Percentiles rank a stretch among this genome's conserved stretches.
These are phyloP conservation scores for Pezizomycotina sp. DNA, from an alignment of 2,329 filamentous ascomycete genomes.

Conservation along the genomic window DNA sequence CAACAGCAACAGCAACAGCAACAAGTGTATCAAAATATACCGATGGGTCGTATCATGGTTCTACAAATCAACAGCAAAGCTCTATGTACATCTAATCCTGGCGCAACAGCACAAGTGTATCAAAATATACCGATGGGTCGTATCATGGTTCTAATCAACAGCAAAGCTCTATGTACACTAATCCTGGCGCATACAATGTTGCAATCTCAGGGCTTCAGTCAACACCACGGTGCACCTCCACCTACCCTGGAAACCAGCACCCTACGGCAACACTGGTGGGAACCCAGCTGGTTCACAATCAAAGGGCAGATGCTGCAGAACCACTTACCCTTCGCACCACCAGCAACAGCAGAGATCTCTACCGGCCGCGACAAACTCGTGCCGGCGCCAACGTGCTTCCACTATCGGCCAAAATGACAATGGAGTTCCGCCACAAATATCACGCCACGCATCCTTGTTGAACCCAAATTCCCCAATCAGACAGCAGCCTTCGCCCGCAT, in stretches of 20 bases:
- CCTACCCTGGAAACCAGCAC: slow-evolving; percentile 9
- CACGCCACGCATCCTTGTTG: slow-evolving; percentile 86
- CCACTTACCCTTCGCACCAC: slow-evolving; percentile 37
- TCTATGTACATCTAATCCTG: too few relatives aligned
- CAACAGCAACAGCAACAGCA: slow-evolving; percentile 27
- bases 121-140: too few relatives aligned
- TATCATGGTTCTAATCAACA: too few relatives aligned
- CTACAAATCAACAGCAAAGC: too few relatives aligned
- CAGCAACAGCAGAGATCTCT: slow-evolving; percentile 42
- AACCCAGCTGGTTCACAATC: slow-evolving; percentile 4
- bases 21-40: slow-evolving; percentile 28
- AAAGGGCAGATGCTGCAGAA: too few relatives aligned
- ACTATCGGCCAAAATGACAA: slow-evolving; percentile 93
- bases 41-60: too few relatives aligned
- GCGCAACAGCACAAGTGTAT: too few relatives aligned
- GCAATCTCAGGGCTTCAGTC: too few relatives aligned
- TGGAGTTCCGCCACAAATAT: slow-evolving; percentile 80
- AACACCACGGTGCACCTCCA: slow-evolving; percentile 9
- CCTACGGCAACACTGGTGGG: slow-evolving; percentile 2
- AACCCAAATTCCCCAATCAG: slow-evolving; percentile 90
- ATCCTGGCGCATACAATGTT: too few relatives aligned
- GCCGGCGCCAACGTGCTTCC: slow-evolving; percentile 75
- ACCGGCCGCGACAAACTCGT: slow-evolving; percentile 58
- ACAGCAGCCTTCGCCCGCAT: slow-evolving; percentile 85
- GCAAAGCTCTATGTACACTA: too few relatives aligned